Evolutionary conservation across 2,329 filamentous ascomycete genomes (phyloP).

Genomic region (Scedosporium apiospermum): DNA sequence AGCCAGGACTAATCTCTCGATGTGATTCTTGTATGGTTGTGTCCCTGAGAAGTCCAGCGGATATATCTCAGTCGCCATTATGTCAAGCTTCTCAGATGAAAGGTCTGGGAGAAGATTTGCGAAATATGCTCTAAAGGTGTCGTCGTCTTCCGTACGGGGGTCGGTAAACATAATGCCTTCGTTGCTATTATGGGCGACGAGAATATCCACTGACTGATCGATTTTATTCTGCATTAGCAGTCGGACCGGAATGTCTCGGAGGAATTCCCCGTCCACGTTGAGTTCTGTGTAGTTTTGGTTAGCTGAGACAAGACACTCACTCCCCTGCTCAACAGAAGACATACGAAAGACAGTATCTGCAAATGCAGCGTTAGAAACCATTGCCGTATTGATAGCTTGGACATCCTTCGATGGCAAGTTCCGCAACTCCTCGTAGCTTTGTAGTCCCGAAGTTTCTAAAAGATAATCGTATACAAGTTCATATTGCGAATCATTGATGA

Average conservation of each 20-base stretch:
- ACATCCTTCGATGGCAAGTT: neutral
- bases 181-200: slow-evolving; percentile 14
- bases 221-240: slow-evolving; percentile 19
- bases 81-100: neutral
- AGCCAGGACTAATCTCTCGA: slow-evolving; percentile 18
- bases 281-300: slow-evolving; percentile 14
- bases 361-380: slow-evolving; percentile 9
- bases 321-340: neutral
- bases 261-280: slow-evolving; percentile 22
- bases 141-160: neutral
- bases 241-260: slow-evolving; percentile 18
- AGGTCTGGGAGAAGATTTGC: neutral
- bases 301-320: neutral
- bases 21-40: neutral
- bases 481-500: slow-evolving; percentile 8
- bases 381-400: slow-evolving; percentile 22
- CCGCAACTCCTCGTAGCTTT: neutral
- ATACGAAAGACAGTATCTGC: slow-evolving; percentile 17
- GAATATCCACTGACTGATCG: slow-evolving; percentile 14
- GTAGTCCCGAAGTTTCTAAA: slow-evolving; percentile 11
- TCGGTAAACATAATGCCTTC: neutral
- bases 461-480: slow-evolving; percentile 4
- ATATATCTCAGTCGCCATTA: slow-evolving; percentile 11
- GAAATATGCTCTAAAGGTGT: neutral
- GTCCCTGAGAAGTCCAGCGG: neutral